These are phyloP conservation scores for Nicotiana benthamiana DNA, from an alignment of 257 asterid genomes.

Conservation along the genomic window DNA sequence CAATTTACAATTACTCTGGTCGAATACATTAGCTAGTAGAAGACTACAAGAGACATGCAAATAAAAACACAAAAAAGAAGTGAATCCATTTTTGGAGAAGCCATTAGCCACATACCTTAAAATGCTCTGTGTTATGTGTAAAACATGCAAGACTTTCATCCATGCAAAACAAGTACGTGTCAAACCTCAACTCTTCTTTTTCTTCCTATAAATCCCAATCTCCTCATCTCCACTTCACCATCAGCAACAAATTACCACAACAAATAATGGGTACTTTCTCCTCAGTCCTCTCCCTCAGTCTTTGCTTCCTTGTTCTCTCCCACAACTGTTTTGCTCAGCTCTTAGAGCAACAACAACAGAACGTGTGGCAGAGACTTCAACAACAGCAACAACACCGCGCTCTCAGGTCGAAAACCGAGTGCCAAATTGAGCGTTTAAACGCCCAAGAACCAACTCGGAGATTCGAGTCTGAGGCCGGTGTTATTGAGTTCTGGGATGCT, in stretches of 20 bases:
- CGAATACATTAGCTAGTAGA: too few relatives aligned
- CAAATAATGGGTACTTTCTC: neutral
- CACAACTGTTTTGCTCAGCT: neutral
- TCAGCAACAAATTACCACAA: neutral
- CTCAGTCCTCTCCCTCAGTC: neutral
- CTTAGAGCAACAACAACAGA: neutral
- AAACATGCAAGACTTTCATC: neutral
- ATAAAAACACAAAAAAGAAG: neutral
- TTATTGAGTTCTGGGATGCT: constrained; percentile 14
- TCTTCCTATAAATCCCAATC: neutral
- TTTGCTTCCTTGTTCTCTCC: neutral
- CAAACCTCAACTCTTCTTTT: neutral
- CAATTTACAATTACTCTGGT: too few relatives aligned
- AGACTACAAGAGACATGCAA: neutral
- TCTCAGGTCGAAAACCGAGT: neutral
- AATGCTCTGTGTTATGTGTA: neutral
- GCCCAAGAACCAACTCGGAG: constrained; percentile 7
- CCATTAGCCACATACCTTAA: neutral
- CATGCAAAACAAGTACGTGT: neutral
- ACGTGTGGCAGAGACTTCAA: neutral
- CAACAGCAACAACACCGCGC: neutral
- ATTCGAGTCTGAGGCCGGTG: constrained; percentile 13
- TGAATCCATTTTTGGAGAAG: neutral
- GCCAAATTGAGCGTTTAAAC: constrained; percentile 6
- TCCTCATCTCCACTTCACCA: neutral